A percentile compares a stretch with the other conserved stretches of the same genome.
phyloP scores from a whole-genome alignment of 2,329 filamentous ascomycete species.

The Alternaria brassicicola region DNA sequence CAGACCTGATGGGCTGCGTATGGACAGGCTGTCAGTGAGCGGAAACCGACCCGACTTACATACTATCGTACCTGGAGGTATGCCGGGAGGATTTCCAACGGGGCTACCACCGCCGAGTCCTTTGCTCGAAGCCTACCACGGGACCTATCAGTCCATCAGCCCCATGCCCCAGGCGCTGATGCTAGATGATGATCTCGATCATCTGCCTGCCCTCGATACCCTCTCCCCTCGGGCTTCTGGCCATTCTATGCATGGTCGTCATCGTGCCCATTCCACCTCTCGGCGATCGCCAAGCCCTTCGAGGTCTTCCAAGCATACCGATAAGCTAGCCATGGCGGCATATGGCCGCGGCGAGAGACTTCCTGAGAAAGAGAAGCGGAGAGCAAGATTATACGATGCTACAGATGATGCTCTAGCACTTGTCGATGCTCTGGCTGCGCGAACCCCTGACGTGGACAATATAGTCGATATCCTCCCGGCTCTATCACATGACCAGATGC shows the following conservation, averaged over 20 bases:
- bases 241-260: slow-evolving; percentile 33
- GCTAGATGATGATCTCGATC: slow-evolving; percentile 61
- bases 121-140: slow-evolving; percentile 87
- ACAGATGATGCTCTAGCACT: slow-evolving; percentile 78
- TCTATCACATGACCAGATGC: slow-evolving; percentile 84
- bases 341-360: slow-evolving; percentile 16
- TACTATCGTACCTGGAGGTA: slow-evolving; percentile 43
- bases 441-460: slow-evolving; percentile 67
- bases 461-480: slow-evolving; percentile 84
- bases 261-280: slow-evolving; percentile 39
- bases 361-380: slow-evolving; percentile 56
- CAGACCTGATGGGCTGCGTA: slow-evolving; percentile 49
- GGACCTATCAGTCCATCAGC: slow-evolving; percentile 92
- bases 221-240: slow-evolving; percentile 41
- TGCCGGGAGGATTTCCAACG: slow-evolving; percentile 18
- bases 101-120: slow-evolving; percentile 75
- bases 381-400: slow-evolving; percentile 80
- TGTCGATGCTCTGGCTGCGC: slow-evolving; percentile 73
- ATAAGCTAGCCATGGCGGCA: slow-evolving; percentile 44
- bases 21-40: slow-evolving; percentile 56
- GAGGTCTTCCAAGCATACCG: slow-evolving; percentile 33
- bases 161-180: slow-evolving; percentile 86
- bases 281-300: slow-evolving; percentile 42
- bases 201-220: slow-evolving; percentile 44
- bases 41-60: slow-evolving; percentile 53